Conservation (phyloP, 2,329 filamentous ascomycete species). For the Ilyonectria robusta region DNA sequence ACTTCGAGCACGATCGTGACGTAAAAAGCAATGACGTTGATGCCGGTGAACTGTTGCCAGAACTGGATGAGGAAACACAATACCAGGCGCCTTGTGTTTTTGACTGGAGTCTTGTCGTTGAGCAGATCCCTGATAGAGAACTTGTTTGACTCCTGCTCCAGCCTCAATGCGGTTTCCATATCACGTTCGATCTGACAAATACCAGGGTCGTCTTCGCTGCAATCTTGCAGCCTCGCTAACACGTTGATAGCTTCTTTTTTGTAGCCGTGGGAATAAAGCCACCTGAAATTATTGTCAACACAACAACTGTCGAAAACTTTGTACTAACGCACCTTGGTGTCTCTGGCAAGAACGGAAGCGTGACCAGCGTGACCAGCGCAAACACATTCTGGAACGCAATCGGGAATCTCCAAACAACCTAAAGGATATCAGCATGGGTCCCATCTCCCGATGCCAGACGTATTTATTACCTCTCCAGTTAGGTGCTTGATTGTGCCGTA, state of each 20-base stretch:
- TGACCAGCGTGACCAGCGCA: not conserved
- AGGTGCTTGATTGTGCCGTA: slow-evolving; percentile 9
- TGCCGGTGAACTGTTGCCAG: slow-evolving; percentile 12
- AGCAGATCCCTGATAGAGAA: not conserved
- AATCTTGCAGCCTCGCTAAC: slow-evolving; percentile 1
- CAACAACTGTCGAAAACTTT: not conserved
- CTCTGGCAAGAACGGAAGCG: slow-evolving; percentile 7
- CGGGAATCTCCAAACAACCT: slow-evolving; percentile 11
- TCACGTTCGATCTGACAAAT: not conserved
- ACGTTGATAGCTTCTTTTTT: not conserved
- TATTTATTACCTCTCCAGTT: not conserved
- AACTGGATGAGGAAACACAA: slow-evolving; percentile 8
- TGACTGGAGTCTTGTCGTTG: slow-evolving; percentile 4
- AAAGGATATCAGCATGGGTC: not conserved
- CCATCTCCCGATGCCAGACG: not conserved
- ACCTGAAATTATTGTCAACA: not conserved
- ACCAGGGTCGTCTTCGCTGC: slow-evolving; percentile 1
- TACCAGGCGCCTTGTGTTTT: slow-evolving; percentile 2
- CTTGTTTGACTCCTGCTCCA: not conserved
- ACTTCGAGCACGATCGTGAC: slow-evolving; percentile 4
- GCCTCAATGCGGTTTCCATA: not conserved
- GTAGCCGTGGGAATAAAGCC: not conserved
- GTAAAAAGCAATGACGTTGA: slow-evolving; percentile 12
- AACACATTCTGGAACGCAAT: slow-evolving; percentile 7
- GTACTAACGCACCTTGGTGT: not conserved